Base-by-base conservation (phyloP, 495 filamentous ascomycete genomes). In the Collariella sp. region DNA sequence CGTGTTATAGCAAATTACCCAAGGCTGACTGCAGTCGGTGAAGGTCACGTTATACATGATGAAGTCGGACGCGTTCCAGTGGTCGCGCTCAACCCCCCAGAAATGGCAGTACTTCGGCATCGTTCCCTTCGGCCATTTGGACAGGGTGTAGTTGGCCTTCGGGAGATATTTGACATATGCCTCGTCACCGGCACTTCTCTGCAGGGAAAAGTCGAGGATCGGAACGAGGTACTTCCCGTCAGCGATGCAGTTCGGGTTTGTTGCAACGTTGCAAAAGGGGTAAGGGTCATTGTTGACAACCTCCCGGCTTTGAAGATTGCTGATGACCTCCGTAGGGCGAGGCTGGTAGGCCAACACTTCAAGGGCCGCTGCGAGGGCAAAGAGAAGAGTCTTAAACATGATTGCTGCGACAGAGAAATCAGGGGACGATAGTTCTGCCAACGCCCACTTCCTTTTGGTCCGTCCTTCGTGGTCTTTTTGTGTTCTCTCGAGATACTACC, bases 21-120 rank as follows among this genome's bases (percentile, higher is more conserved):
- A 57, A 2, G 55, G 55, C n/a, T 23, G n/a, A 13, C 22, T 3
- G 44, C 57, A 59, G 52, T 60, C 57, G 22, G 52, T n/a, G 29
- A 43, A 60, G 18, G 57, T 60, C 40, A 60, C 57, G 29, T 60
- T 60, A 42, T 53, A 60, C 7, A 56, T 36, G 20, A 20, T 45
- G 31, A 60, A 60, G 22, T 56, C 57, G 18, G 52, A 15, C 1
- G 53, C 34, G 5, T 31, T 47, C 52, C 52, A 60, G 5, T 55
- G 16, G 44, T 60, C 52, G 5, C 7, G 15, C 2, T 41, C 45
- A 20, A 56, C 57, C 12, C 47, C 57, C 57, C 57, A 60, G 48
- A 49, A 45, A 40, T 60, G 53, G 48, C 57, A 60, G 7, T 26
- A 11, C 43, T 56, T 18, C 19, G 57, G 57, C 52, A 60, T 60